Evolutionary conservation across 2,329 filamentous ascomycete species (phyloP).

Genomic region (Penicillium olsonii): DNA sequence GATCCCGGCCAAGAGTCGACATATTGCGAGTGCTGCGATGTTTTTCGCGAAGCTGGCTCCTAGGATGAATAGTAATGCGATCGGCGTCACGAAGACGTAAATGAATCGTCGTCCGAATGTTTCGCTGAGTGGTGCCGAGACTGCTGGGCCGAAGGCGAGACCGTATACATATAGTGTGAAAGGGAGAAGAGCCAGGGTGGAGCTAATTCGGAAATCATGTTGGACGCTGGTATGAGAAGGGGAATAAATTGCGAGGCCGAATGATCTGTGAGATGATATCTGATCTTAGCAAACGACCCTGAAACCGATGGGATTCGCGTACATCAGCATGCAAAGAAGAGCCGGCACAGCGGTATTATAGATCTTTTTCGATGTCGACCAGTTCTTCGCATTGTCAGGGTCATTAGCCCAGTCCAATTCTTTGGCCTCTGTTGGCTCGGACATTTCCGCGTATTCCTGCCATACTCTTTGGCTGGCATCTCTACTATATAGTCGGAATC

Average conservation of each 20-base stretch:
- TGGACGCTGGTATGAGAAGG: slow-evolving; percentile 15
- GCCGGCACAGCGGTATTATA: neutral
- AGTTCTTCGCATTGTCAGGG: slow-evolving; percentile 2
- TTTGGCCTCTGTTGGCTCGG: too few relatives aligned
- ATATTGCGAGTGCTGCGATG: slow-evolving; percentile 9
- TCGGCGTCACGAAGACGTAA: slow-evolving; percentile 13
- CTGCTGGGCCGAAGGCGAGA: slow-evolving; percentile 19
- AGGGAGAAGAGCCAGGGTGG: slow-evolving; percentile 14
- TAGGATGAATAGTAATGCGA: slow-evolving; percentile 15
- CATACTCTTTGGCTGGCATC: too few relatives aligned
- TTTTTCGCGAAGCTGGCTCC: slow-evolving; percentile 12
- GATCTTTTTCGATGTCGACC: neutral
- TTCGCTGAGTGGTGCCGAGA: slow-evolving; percentile 22
- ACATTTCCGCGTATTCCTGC: too few relatives aligned
- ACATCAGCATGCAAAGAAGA: neutral
- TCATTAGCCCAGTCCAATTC: neutral
- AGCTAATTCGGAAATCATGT: slow-evolving; percentile 13
- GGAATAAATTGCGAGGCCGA: slow-evolving; percentile 1
- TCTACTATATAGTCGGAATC: too few relatives aligned
- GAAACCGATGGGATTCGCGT: too few relatives aligned
- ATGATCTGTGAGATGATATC: too few relatives aligned
- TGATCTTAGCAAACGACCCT: too few relatives aligned
- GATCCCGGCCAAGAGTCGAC: slow-evolving; percentile 15
- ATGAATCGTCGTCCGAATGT: slow-evolving; percentile 21
- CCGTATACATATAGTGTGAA: slow-evolving; percentile 17